Conservation (phyloP, 805 yeast genomes). For the Ogataea neopini region DNA sequence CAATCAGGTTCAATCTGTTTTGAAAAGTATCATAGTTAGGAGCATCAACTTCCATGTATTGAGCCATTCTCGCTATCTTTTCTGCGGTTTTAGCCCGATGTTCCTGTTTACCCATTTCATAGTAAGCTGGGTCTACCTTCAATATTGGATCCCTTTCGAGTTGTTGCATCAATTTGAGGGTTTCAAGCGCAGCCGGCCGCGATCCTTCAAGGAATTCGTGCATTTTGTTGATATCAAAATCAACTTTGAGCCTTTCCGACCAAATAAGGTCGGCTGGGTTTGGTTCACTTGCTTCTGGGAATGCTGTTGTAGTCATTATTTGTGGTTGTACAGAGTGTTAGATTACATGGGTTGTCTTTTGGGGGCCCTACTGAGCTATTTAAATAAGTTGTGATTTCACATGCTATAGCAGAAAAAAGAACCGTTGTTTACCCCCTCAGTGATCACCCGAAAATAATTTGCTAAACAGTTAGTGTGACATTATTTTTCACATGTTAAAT, state of each 20-base stretch:
- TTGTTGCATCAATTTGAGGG: slow-evolving; percentile 54
- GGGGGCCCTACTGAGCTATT: neutral
- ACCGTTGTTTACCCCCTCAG: slow-evolving; percentile 6
- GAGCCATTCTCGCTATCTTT: slow-evolving; percentile 61
- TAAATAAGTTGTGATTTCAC: slow-evolving; percentile 6
- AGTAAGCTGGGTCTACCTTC: slow-evolving; percentile 52
- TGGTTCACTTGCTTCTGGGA: slow-evolving; percentile 33
- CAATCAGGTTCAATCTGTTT: slow-evolving; percentile 57
- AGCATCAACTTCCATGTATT: slow-evolving; percentile 51
- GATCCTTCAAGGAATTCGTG: slow-evolving; percentile 58
- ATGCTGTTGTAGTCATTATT: slow-evolving; percentile 36
- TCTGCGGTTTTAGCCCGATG: slow-evolving; percentile 61
- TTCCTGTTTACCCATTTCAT: slow-evolving; percentile 56
- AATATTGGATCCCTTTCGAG: slow-evolving; percentile 69
- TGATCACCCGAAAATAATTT: neutral
- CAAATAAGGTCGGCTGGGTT: slow-evolving; percentile 39
- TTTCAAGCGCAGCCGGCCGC: slow-evolving; percentile 44
- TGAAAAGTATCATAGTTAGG: slow-evolving; percentile 48
- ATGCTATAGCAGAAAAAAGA: slow-evolving; percentile 6
- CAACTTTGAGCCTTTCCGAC: slow-evolving; percentile 46
- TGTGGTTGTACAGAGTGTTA: neutral
- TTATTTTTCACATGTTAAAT: neutral
- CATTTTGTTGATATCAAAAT: slow-evolving; percentile 46
- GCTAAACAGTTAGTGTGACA: neutral
- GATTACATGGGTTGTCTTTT: neutral